Evolutionary conservation across 805 yeast genomes (phyloP).

Genomic region (Alloascoidea africana): DNA sequence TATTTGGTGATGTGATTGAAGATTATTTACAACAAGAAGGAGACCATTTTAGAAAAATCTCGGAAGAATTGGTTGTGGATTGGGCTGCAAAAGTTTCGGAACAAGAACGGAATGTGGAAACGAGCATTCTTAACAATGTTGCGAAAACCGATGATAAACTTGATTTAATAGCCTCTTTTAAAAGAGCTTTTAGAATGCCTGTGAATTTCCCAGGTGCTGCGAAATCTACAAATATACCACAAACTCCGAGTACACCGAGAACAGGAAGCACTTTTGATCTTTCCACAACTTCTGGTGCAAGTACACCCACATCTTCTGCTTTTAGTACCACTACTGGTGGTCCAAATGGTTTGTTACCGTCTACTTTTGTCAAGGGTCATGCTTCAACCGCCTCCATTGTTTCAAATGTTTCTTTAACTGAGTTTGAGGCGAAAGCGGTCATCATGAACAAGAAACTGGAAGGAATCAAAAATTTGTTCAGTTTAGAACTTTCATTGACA

Average conservation of each 20-base stretch:
- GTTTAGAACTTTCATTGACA: constrained; percentile 64
- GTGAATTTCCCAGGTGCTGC: constrained; percentile 7
- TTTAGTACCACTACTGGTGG: not conserved
- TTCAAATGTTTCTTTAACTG: constrained; percentile 29
- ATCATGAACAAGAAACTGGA: constrained; percentile 62
- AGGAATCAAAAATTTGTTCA: constrained; percentile 61
- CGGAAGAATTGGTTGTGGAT: constrained; percentile 13
- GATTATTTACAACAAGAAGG: constrained; percentile 16
- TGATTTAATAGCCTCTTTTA: constrained; percentile 36
- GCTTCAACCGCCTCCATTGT: constrained; percentile 5
- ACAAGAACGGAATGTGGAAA: constrained; percentile 32
- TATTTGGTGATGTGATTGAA: constrained; percentile 14
- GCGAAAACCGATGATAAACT: constrained; percentile 28
- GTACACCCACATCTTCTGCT: not conserved
- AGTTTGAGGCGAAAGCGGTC: constrained; percentile 68
- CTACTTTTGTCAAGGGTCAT: constrained; percentile 3
- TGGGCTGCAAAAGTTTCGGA: constrained; percentile 21
- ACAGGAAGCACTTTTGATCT: not conserved
- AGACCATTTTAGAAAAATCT: constrained; percentile 11
- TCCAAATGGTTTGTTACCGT: no score
- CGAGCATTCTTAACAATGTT: constrained; percentile 32
- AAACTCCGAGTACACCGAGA: no score
- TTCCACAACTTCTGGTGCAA: not conserved
- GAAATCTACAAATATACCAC: not conserved
- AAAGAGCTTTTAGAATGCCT: constrained; percentile 26